These are phyloP conservation scores for Ogataea minuta DNA, from an alignment of 805 yeast genomes.

Conservation along the genomic window DNA sequence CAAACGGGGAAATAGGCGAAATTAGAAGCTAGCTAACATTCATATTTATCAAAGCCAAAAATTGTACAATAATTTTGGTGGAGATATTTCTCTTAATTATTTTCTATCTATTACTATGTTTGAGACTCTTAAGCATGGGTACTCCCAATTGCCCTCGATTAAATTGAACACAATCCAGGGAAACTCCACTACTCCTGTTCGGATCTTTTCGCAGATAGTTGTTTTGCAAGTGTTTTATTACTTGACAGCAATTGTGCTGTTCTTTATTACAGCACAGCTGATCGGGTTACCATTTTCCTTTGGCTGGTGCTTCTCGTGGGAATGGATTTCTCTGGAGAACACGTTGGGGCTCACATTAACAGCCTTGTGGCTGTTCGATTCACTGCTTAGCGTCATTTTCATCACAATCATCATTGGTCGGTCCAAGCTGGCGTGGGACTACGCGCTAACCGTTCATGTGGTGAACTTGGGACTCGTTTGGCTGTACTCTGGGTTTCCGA, in stretches of 20 bases:
- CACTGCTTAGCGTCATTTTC: constrained; percentile 79
- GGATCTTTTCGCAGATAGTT: constrained; percentile 68
- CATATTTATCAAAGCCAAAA: no score
- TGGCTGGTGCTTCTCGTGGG: constrained; percentile 81
- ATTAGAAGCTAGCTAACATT: neutral
- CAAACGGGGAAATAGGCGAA: constrained; percentile 15
- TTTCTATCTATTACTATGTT: constrained; percentile 12
- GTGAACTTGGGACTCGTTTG: constrained; percentile 71
- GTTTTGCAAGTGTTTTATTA: constrained; percentile 79
- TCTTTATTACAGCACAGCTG: constrained; percentile 62
- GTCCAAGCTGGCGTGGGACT: constrained; percentile 93
- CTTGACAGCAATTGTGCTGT: constrained; percentile 62
- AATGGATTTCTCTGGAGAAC: constrained; percentile 65
- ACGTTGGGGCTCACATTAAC: constrained; percentile 77
- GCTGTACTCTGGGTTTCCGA: constrained; percentile 67
- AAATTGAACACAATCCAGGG: constrained; percentile 13
- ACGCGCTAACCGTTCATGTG: constrained; percentile 89
- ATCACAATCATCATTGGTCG: constrained; percentile 88
- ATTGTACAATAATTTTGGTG: no score
- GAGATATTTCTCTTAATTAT: neutral
- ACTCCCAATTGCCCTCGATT: constrained; percentile 17
- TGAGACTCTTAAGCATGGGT: constrained; percentile 15
- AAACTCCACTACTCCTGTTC: constrained; percentile 45
- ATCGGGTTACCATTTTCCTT: constrained; percentile 68
- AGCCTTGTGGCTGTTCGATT: constrained; percentile 76